Evolutionary conservation across 768 basidiomycete species (phyloP).

Genomic region (Neoboletus subvelutipes): DNA sequence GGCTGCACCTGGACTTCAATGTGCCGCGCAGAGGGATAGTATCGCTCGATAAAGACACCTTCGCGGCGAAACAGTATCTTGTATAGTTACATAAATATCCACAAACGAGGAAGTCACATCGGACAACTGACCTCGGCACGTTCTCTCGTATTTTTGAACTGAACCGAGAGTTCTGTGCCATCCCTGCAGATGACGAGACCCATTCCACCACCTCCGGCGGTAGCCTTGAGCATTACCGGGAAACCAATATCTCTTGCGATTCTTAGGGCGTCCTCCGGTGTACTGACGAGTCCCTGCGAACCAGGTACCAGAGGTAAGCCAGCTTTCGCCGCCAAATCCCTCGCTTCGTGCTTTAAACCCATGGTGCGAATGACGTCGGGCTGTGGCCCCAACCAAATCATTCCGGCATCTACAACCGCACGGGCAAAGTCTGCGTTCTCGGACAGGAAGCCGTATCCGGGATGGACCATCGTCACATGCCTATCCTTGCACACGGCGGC

Average conservation of each 20-base stretch:
- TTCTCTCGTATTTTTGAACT: slow-evolving; percentile 37
- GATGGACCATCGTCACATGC: slow-evolving; percentile 53
- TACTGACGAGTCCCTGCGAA: slow-evolving; percentile 45
- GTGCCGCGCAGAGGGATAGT: slow-evolving; percentile 55
- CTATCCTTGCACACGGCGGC: slow-evolving; percentile 42
- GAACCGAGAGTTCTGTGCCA: slow-evolving; percentile 37
- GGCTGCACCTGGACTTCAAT: slow-evolving; percentile 58
- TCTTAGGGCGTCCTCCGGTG: slow-evolving; percentile 40
- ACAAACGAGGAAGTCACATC: neutral
- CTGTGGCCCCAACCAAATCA: slow-evolving; percentile 58
- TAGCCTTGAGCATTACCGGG: slow-evolving; percentile 67
- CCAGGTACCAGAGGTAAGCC: slow-evolving; percentile 59
- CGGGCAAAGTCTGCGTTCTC: slow-evolving; percentile 60
- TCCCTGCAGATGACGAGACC: slow-evolving; percentile 55
- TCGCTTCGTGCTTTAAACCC: slow-evolving; percentile 64
- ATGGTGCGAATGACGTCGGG: slow-evolving; percentile 50
- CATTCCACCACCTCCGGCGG: slow-evolving; percentile 70
- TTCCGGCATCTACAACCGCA: slow-evolving; percentile 44
- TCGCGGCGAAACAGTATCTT: slow-evolving; percentile 49
- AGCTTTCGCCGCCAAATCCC: slow-evolving; percentile 43
- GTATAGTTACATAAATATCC: neutral
- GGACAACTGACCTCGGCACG: slow-evolving; percentile 45
- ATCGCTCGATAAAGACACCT: slow-evolving; percentile 61
- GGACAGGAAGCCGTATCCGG: slow-evolving; percentile 65
- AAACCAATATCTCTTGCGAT: slow-evolving; percentile 47